Evolutionary conservation across 2,329 filamentous ascomycete species (phyloP), one percentile per base, ranked within the genome.

Genomic region (Penicillium sp.): DNA sequence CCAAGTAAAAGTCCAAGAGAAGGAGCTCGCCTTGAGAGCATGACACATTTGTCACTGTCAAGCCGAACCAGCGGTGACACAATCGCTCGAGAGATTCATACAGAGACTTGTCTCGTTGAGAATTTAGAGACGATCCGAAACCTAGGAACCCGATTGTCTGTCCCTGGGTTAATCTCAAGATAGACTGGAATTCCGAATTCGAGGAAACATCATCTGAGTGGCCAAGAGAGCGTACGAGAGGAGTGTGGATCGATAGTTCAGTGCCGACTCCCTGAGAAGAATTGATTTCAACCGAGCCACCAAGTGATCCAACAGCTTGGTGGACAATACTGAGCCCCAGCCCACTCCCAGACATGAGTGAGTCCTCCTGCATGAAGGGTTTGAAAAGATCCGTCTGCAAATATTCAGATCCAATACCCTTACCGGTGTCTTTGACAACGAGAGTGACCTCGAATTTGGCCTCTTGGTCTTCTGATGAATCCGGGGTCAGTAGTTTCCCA

Each of bases 321-420:
- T 79, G 77, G 1, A 88, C 85, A 6, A 88, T 81, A 44, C 80
- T 84, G 21, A 89, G 71, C 0, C 86, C 86, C 0, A 89, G 75
- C 0, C 86, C 86, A 0, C 83, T 81, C 0, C 86, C 86, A 0
- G 81, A 77, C 0, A 79, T 74, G 0, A 88, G 67, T 0, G 72
- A 63, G 40, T 86, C 78, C 61, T 88, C 86, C 56, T 89, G 86
- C 0, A 77, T 71, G 58, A 88, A 88, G 0, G 86, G 83, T 0
- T 78, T 80, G 62, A 84, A 89, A 0, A 88, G 67, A 8, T 78
- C 76, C 10, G 81, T 78, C 14, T 77, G 74, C 4, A 88, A 72
- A 57, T 82, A 89, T 6, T 86, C 81, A 0, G 80, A 71, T 0
- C 78, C 77, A 14, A 89, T 89, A 0, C 86, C 86, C 18, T 77